A percentile compares a stretch with the other conserved stretches of the same genome.
Evolutionary conservation across 2,329 filamentous ascomycete genomes (phyloP).

Genomic region (Ustulina deusta): DNA sequence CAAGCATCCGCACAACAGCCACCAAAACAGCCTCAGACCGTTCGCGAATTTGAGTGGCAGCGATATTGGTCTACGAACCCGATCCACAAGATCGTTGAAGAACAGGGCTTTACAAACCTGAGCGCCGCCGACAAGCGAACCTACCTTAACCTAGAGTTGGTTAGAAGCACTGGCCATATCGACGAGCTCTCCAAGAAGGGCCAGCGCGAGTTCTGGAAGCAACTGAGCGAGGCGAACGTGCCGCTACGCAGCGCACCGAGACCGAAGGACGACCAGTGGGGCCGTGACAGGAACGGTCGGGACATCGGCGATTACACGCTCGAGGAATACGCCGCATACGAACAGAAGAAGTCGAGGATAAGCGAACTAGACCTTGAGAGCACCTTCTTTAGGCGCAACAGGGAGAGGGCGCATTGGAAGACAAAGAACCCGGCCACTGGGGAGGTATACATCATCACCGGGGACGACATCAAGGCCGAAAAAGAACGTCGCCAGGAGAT

Average conservation of each 20-base stretch:
- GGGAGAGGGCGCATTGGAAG: conserved; percentile 35
- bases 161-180: conserved; percentile 56
- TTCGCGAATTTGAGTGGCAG: conserved; percentile 61
- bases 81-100: conserved; percentile 58
- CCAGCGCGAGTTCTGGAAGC: conserved; percentile 63
- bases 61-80: conserved; percentile 65
- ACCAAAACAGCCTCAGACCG: conserved; percentile 55
- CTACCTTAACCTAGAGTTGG: conserved; percentile 61
- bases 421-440: conserved; percentile 42
- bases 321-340: conserved; percentile 59
- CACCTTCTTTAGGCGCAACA: conserved; percentile 58
- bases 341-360: conserved; percentile 57
- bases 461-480: conserved; percentile 61
- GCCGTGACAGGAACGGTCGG: conserved; percentile 62
- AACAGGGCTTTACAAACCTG: conserved; percentile 60
- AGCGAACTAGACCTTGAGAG: conserved; percentile 59
- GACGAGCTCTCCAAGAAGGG: conserved; percentile 51
- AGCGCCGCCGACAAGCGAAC: conserved; percentile 62
- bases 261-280: conserved; percentile 57
- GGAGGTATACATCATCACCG: conserved; percentile 40
- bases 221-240: conserved; percentile 64
- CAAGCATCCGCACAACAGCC: conserved; percentile 48
- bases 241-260: conserved; percentile 59
- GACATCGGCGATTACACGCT: conserved; percentile 62
- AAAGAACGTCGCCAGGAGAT: conserved; percentile 63